Base-by-base conservation (phyloP, 176 grass and related monocot species). In the Rhynchospora pubera region DNA sequence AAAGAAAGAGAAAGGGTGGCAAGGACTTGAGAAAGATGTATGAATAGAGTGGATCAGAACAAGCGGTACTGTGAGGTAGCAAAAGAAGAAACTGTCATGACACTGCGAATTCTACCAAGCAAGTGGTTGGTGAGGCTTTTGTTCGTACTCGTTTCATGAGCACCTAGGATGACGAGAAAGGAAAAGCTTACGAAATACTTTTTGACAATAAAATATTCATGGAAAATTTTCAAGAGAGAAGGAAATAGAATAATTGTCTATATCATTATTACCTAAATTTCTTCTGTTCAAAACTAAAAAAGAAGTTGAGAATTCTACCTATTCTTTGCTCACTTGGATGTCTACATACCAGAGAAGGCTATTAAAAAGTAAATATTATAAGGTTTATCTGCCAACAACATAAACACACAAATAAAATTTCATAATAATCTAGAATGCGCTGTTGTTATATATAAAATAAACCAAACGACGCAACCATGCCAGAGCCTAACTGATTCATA, bases 1-100 rank as follows among this genome's bases (percentile, higher is more conserved):
- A 59, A 92, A 94, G 88, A 97, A 97, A 22, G 94, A 97, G 86
- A 94, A 97, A 13, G 57, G 80, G 19, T 14, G 51, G 43, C 8
- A 18, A 32, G 61, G 16, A 80, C 47, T n/a, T 43, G 64, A 57
- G 48, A 34, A 61, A 62, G 64, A 18, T 56, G 14, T 13, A 57
- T 16, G 16, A 57, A 57, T 57, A 57, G 3, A 57, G 55, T 57
- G 55, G 63, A 32, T 67, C 63, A 32, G 18, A 32, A 23, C 12
- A 57, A 57, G 55, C 16, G 9, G 14, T 16, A 18, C 0, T 4
- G 55, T 16, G 15, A 57, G 55, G 55, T 0, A 7, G 16, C 18
- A 57, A 39, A 39, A 39, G 34, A n/a, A n/a, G n/a, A n/a, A n/a
- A n/a, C n/a, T n/a, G n/a, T n/a, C n/a, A n/a, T n/a, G n/a, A n/a